Evolutionary conservation across 768 basidiomycete genomes (phyloP).

Genomic region (Tylopilus sp.): DNA sequence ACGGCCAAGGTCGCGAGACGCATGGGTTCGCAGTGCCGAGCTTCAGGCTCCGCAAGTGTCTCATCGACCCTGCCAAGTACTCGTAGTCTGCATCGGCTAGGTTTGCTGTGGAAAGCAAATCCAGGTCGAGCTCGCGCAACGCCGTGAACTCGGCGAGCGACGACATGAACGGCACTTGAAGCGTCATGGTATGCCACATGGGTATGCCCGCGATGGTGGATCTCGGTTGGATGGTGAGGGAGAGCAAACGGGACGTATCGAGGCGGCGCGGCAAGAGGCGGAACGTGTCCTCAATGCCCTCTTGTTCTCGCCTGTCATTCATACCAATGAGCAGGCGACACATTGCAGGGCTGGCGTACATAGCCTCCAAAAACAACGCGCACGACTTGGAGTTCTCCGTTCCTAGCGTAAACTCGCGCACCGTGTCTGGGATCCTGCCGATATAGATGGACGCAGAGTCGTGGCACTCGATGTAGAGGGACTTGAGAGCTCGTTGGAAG

Average conservation of each 20-base stretch:
- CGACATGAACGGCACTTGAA: constrained; percentile 2
- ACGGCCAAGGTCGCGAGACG: constrained; percentile 1
- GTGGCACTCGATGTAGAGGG: constrained; percentile 14
- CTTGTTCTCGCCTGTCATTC: constrained; percentile 1
- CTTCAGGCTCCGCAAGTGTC: constrained; percentile 10
- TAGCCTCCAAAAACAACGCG: constrained; percentile 6
- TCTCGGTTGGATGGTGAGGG: constrained; percentile 6
- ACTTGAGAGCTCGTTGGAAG: not conserved
- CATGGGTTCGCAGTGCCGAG: constrained; percentile 12
- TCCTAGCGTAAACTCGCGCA: constrained; percentile 12
- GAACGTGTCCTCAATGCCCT: constrained; percentile 5
- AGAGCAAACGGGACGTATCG: constrained; percentile 4
- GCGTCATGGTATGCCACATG: not conserved
- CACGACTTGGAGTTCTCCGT: constrained; percentile 2
- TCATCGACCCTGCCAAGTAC: constrained; percentile 9
- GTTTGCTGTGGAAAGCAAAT: constrained; percentile 8
- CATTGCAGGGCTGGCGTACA: constrained; percentile 10
- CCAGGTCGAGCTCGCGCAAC: constrained; percentile 16
- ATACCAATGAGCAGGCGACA: constrained; percentile 7
- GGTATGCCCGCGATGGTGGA: not conserved
- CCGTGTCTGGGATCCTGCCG: constrained; percentile 11
- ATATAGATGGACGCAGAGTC: constrained; percentile 4
- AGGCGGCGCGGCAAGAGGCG: constrained; percentile 9
- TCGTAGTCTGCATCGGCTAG: constrained; percentile 11
- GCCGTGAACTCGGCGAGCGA: constrained; percentile 12